These are phyloP conservation scores for Suillus occidentalis DNA, from an alignment of 768 basidiomycete species.

Conservation along the genomic window DNA sequence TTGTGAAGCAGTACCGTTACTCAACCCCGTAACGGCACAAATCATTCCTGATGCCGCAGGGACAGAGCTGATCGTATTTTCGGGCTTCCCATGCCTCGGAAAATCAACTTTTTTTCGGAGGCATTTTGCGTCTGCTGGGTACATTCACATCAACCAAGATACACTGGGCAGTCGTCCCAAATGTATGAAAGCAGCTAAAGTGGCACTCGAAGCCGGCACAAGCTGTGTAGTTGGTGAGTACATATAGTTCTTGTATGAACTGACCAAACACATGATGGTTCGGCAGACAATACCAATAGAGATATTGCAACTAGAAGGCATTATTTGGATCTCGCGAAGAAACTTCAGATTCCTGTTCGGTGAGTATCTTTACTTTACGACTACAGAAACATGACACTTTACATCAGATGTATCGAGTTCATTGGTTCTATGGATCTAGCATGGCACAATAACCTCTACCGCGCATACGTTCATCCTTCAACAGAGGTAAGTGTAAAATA, in stretches of 20 bases:
- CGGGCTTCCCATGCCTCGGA: conserved; percentile 65
- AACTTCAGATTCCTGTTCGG: conserved; percentile 56
- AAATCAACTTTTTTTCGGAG: conserved; percentile 79
- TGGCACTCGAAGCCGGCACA: conserved; percentile 51
- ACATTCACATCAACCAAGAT: conserved; percentile 89
- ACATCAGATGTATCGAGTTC: conserved; percentile 70
- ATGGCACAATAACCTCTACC: conserved; percentile 92
- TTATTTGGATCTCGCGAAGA: conserved; percentile 70
- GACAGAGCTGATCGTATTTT: conserved; percentile 57
- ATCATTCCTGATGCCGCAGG: conserved; percentile 15
- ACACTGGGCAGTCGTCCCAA: conserved; percentile 69
- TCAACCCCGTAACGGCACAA: conserved; percentile 19
- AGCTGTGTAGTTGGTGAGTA: conserved; percentile 79
- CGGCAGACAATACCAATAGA: conserved; percentile 89
- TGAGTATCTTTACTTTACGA: conserved; percentile 24
- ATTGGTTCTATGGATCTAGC: conserved; percentile 76
- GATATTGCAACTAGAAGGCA: conserved; percentile 63
- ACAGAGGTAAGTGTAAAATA: conserved; percentile 20
- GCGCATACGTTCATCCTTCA: conserved; percentile 63
- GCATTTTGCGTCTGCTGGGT: conserved; percentile 67
- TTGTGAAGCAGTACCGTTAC: conserved; percentile 39
- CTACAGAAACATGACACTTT: not conserved
- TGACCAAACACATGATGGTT: conserved; percentile 6
- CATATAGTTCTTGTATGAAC: not conserved
- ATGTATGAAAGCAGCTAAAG: conserved; percentile 66